Evolutionary conservation across 257 asterid species (phyloP), one percentile per base, ranked within the genome.

Genomic region (Penstemon newberryi): DNA sequence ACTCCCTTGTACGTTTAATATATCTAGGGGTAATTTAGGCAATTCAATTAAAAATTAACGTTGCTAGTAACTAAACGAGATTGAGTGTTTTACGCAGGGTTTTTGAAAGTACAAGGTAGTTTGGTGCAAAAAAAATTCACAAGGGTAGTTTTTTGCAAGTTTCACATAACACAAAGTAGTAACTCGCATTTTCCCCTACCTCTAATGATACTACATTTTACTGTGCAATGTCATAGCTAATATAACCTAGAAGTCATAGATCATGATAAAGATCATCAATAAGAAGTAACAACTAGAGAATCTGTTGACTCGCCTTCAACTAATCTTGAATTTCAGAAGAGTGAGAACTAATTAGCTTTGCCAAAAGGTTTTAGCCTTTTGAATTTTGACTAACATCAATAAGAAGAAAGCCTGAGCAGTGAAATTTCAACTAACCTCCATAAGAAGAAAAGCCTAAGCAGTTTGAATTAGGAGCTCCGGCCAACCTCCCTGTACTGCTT

Each of bases 361-460:
- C 7, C 37, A 19, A 15, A 65, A 44, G 11, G 8, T 44, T 60
- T 41, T 19, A 51, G 49, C 37, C 39, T 42, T 33, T 0, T 62
- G 57, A 68, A 56, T n/a, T 33, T 52, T 61, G 60, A 78, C 86
- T 73, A 41, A 89, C 95, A 90, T 79, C 74, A 86, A 70, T 77
- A 65, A 67, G 88, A 75, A 75, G 80, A 80, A 90, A 76, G 76
- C 94, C 94, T 13, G 45, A 62, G 77, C 96, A 90, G 53, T 79
- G 33, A 25, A 73, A 56, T n/a, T 39, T 52, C 64, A 63, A 78
- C 86, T 73, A 41, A 89, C 95, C 92, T 79, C 74, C 87, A 70
- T 77, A 65, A 67, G 88, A 73, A 75, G 80, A 75, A 80, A 90
- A 76, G 76, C 92, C 94, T 13, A 49, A 62, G 77, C 96, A 90